These are phyloP conservation scores for Trichoderma guizhouense DNA, from an alignment of 2,329 filamentous ascomycete genomes.

Conservation along the genomic window DNA sequence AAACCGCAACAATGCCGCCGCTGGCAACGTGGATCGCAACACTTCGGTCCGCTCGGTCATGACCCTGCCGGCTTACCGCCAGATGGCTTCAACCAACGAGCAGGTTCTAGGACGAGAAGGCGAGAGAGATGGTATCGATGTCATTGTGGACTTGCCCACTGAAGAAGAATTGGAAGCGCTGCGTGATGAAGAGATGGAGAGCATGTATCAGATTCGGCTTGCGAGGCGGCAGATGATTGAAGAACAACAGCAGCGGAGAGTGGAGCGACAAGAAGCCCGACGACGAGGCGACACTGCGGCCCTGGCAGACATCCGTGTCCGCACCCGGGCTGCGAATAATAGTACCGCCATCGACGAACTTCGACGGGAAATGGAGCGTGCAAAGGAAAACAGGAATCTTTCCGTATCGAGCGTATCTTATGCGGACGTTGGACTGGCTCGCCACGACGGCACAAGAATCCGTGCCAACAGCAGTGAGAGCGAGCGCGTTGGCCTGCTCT, in stretches of 20 bases:
- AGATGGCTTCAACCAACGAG: conserved; percentile 69
- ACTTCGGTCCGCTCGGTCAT: conserved; percentile 90
- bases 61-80: conserved; percentile 83
- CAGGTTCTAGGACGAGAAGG: conserved; percentile 83
- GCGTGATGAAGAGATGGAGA: conserved; percentile 88
- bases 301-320: conserved; percentile 62
- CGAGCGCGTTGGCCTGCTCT: conserved; percentile 67
- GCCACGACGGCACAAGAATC: conserved; percentile 73
- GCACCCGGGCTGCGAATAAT: conserved; percentile 46
- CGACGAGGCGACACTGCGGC: conserved; percentile 65
- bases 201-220: conserved; percentile 82
- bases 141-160: conserved; percentile 81
- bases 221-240: conserved; percentile 71
- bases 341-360: conserved; percentile 59
- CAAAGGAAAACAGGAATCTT: conserved; percentile 59
- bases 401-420: conserved; percentile 75
- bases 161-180: conserved; percentile 73
- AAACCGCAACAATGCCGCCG: conserved; percentile 23
- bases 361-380: conserved; percentile 52
- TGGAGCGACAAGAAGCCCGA: conserved; percentile 67
- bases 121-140: conserved; percentile 86
- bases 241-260: conserved; percentile 73
- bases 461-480: conserved; percentile 71
- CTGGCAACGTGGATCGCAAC: conserved; percentile 66
- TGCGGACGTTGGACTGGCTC: conserved; percentile 69